Conservation (phyloP, 768 basidiomycete genomes). For the Pleurotus platypus region DNA sequence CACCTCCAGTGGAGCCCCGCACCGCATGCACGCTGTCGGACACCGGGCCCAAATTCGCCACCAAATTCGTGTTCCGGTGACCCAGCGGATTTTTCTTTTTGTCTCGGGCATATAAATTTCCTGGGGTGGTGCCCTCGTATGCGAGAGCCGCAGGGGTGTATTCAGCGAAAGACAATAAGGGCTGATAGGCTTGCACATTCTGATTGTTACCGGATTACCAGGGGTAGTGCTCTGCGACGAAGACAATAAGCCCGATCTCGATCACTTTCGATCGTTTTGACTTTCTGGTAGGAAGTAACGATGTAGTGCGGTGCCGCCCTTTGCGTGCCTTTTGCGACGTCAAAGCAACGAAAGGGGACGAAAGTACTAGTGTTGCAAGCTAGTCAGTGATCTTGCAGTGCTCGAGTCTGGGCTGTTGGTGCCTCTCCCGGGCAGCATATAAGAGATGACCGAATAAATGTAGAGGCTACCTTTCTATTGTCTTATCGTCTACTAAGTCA, state of each 20-base stretch:
- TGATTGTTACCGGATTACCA: neutral
- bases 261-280: neutral
- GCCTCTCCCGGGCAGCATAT: too few species aligned
- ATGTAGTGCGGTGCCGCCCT: too few species aligned
- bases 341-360: too few species aligned
- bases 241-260: neutral
- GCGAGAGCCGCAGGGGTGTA: neutral
- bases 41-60: neutral
- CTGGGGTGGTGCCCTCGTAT: neutral
- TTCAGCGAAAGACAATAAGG: slow-evolving; percentile 3
- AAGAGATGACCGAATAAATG: too few species aligned
- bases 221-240: neutral
- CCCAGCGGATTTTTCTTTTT: neutral
- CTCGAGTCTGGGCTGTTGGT: too few species aligned
- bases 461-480: too few species aligned
- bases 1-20: neutral
- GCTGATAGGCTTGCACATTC: neutral
- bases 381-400: too few species aligned
- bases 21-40: neutral
- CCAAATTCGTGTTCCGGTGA: neutral
- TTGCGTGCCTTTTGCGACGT: too few species aligned
- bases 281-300: too few species aligned
- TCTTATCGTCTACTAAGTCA: too few species aligned
- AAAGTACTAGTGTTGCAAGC: too few species aligned
- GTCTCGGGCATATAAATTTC: slow-evolving; percentile 3